Percentiles rank a stretch among this genome's conserved stretches.
These are phyloP conservation scores for Blattamonas nauphoetae DNA, from an alignment of 78 protist genomes.

Conservation along the genomic window DNA sequence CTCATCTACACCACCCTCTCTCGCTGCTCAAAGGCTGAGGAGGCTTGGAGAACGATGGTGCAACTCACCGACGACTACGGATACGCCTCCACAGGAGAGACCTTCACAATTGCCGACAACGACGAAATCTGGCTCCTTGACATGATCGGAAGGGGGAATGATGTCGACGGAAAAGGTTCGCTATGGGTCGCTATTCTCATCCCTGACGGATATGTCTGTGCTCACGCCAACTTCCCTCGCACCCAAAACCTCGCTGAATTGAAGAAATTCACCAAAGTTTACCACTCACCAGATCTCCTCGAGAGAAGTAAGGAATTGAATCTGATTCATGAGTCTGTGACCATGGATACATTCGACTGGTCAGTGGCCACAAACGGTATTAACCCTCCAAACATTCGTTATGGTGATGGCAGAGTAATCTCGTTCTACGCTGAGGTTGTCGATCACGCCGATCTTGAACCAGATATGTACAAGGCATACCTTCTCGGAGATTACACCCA, in stretches of 20 bases:
- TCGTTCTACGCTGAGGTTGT: background rate
- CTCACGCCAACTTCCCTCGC: slow-evolving; percentile 45
- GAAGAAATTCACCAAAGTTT: slow-evolving; percentile 10
- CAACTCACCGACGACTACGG: slow-evolving; percentile 12
- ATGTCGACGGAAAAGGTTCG: background rate
- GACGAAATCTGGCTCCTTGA: slow-evolving; percentile 21
- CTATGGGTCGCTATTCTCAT: slow-evolving; percentile 31
- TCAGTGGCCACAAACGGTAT: slow-evolving; percentile 21
- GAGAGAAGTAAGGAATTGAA: background rate
- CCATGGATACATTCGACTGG: slow-evolving; percentile 27
- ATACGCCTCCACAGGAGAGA: slow-evolving; percentile 29
- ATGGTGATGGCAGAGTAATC: slow-evolving; percentile 35
- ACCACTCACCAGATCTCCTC: background rate
- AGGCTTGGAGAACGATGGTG: slow-evolving; percentile 19
- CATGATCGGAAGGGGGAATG: slow-evolving; percentile 21
- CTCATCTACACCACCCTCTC: slow-evolving; percentile 25
- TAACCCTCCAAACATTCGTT: slow-evolving; percentile 2
- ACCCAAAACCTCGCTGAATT: background rate
- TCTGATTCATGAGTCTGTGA: background rate
- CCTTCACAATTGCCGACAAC: slow-evolving; percentile 34
- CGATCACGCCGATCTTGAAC: background rate
- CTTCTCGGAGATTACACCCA: slow-evolving; percentile 12
- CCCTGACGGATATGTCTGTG: slow-evolving; percentile 25
- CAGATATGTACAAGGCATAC: too few relatives aligned
- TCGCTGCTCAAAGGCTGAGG: slow-evolving; percentile 23